Conservation (phyloP, 371 early-diverging fungal species). For the Smittium culicis region DNA sequence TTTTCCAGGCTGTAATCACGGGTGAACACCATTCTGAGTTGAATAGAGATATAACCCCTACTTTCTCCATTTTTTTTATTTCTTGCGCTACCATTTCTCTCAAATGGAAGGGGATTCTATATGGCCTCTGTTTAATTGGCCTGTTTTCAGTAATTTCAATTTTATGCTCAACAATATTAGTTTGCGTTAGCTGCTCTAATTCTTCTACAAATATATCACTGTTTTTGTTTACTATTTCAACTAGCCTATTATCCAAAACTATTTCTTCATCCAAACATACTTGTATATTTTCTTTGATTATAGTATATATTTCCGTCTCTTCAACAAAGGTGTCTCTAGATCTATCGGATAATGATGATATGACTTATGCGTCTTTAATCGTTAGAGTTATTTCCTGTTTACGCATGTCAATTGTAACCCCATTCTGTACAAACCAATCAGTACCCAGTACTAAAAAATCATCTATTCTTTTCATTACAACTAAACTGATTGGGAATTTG, state of each 20-base stretch:
- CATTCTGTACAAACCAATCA: not conserved
- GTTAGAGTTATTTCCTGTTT: not conserved
- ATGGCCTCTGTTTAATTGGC: not conserved
- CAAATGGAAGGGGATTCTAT: constrained; percentile 3
- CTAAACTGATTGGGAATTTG: not conserved
- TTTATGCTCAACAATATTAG: constrained; percentile 1
- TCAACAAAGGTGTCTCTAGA: not conserved
- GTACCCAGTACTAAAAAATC: constrained; percentile 2
- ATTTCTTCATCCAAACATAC: not conserved
- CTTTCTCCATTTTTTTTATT: not conserved
- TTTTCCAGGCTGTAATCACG: constrained; percentile 43
- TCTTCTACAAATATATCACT: constrained; percentile 17
- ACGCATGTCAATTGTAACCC: not conserved
- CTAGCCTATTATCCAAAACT: not conserved
- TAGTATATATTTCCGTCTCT: not conserved
- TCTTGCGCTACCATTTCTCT: not conserved
- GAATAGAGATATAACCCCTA: constrained; percentile 1
- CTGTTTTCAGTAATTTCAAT: not conserved
- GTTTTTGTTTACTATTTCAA: constrained; percentile 8
- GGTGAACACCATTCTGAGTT: constrained; percentile 32
- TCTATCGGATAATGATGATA: not conserved
- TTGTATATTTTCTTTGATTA: not conserved
- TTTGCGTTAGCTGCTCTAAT: constrained; percentile 4
- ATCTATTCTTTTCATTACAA: not conserved
- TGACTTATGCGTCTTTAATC: not conserved